Percentiles rank a stretch among this genome's conserved stretches.
Evolutionary conservation across 83 land plant genomes (phyloP).

Genomic region (Diphasiastrum complanatum): DNA sequence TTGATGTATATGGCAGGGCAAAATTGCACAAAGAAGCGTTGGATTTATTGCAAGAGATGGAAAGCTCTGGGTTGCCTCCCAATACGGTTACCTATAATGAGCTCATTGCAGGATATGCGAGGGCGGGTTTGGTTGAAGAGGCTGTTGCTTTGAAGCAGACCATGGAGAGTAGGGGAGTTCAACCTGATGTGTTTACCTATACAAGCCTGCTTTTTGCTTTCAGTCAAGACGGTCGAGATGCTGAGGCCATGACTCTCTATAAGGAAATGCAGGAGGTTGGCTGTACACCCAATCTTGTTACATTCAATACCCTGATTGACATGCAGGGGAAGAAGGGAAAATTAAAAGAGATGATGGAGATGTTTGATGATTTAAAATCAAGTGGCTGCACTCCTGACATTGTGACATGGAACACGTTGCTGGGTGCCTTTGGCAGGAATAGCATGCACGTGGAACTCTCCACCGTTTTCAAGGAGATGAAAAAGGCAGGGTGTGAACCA

Average conservation of each 20-base stretch:
- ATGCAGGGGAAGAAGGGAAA: constrained; percentile 73
- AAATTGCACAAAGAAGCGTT: constrained; percentile 61
- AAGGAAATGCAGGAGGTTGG: constrained; percentile 58
- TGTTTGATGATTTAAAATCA: constrained; percentile 65
- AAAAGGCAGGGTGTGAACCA: constrained; percentile 75
- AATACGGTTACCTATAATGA: constrained; percentile 81
- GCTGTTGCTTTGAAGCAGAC: constrained; percentile 56
- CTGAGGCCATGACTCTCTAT: constrained; percentile 51
- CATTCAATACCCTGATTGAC: constrained; percentile 80
- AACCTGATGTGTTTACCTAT: constrained; percentile 83
- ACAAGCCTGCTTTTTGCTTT: constrained; percentile 80
- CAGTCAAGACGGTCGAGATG: constrained; percentile 60
- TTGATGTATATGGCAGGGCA: constrained; percentile 92
- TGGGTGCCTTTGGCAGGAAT: constrained; percentile 21
- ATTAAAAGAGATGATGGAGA: constrained; percentile 74
- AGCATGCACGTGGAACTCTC: constrained; percentile 1
- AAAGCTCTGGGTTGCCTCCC: constrained; percentile 51
- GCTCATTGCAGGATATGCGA: constrained; percentile 73
- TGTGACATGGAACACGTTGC: constrained; percentile 87
- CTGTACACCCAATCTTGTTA: constrained; percentile 72
- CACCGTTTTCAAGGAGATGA: constrained; percentile 84
- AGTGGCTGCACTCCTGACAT: constrained; percentile 61
- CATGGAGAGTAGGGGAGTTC: constrained; percentile 64
- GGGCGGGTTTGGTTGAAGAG: constrained; percentile 68
- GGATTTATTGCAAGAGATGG: constrained; percentile 72